Percentiles rank a stretch among this genome's conserved stretches.
Conservation (phyloP, 345 rosid genomes). For the Salix exigua region DNA sequence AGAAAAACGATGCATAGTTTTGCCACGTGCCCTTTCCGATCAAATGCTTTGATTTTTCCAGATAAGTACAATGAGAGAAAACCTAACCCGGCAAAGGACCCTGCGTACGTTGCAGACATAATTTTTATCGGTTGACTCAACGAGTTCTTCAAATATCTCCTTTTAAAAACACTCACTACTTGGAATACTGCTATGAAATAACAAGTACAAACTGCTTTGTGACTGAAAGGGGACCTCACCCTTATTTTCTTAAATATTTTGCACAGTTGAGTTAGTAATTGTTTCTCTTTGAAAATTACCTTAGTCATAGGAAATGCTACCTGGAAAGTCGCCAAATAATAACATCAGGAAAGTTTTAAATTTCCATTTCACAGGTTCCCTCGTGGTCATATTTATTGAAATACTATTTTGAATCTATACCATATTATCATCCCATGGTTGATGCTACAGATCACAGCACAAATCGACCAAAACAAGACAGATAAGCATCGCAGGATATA, state of each 20-base stretch:
- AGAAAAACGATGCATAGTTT: conserved; percentile 63
- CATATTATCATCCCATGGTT: not conserved
- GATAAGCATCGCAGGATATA: not conserved
- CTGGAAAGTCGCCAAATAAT: not conserved
- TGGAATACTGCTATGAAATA: not conserved
- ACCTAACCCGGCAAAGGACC: conserved; percentile 85
- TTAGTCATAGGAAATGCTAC: not conserved
- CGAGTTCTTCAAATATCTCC: not conserved
- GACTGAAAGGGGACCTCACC: not conserved
- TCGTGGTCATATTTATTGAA: not conserved
- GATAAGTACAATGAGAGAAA: conserved; percentile 68
- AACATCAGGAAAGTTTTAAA: not conserved
- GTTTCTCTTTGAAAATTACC: not conserved
- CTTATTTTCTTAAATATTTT: not conserved
- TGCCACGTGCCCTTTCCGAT: conserved; percentile 66
- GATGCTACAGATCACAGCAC: not conserved
- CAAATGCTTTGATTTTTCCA: conserved; percentile 67
- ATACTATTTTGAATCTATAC: not conserved
- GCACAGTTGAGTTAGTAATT: not conserved
- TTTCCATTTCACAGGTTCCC: not conserved
- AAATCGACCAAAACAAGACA: not conserved
- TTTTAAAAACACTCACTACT: not conserved
- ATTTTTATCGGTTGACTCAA: not conserved
- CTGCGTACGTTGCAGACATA: conserved; percentile 27
- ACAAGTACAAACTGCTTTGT: not conserved